Conservation (phyloP, 495 filamentous ascomycete species). For the Penicillium coffeae region DNA sequence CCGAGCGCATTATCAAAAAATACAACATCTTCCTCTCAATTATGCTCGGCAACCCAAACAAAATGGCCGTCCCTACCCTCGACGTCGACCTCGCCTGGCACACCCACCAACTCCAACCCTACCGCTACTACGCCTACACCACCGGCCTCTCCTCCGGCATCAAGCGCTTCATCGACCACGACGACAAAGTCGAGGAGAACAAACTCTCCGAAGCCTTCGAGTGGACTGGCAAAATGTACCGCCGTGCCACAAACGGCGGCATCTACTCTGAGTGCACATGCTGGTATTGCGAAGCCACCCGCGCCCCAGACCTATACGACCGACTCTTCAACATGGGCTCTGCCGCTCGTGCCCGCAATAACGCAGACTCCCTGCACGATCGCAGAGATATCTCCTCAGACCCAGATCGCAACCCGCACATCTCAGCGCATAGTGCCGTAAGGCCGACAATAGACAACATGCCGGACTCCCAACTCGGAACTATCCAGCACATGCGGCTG, state of each 20-base stretch:
- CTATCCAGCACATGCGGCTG: conserved; percentile 20
- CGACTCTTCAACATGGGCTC: conserved; percentile 31
- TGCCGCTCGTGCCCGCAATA: conserved; percentile 28
- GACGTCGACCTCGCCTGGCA: conserved; percentile 84
- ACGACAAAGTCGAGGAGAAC: conserved; percentile 76
- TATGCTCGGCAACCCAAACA: conserved; percentile 49
- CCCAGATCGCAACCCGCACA: conserved; percentile 63
- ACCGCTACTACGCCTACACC: conserved; percentile 56
- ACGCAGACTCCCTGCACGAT: conserved; percentile 50
- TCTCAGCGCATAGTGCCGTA: conserved; percentile 64
- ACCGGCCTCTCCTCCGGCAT: background rate
- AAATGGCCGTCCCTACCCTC: conserved; percentile 71
- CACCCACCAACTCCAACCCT: conserved; percentile 58
- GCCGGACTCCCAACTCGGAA: conserved; percentile 4
- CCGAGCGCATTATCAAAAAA: conserved; percentile 61
- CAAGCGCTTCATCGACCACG: conserved; percentile 67
- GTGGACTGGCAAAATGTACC: conserved; percentile 72
- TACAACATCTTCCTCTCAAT: conserved; percentile 67
- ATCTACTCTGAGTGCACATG: conserved; percentile 80
- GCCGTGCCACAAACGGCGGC: conserved; percentile 51
- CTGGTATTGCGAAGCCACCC: conserved; percentile 84
- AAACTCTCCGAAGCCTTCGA: conserved; percentile 60
- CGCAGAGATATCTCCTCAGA: conserved; percentile 47
- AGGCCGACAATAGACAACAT: conserved; percentile 17
- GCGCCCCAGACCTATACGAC: conserved; percentile 51